Evolutionary conservation across 495 filamentous ascomycete species (phyloP), one percentile per base, ranked within the genome.

Genomic region (Penicillium paradoxum): DNA sequence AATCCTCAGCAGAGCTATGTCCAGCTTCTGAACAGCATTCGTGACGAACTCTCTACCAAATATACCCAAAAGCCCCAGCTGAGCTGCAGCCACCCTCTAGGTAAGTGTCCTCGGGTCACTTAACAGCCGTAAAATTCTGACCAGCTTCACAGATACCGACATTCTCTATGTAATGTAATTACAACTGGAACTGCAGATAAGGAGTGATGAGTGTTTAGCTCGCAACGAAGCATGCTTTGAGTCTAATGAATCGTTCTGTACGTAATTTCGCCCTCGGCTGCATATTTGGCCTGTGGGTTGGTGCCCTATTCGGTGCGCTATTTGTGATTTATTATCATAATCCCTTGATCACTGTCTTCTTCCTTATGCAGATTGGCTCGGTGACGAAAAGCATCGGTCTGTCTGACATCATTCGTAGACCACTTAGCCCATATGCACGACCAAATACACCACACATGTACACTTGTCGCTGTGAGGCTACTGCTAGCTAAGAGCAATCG

Each of bases 1-100:
- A 96, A 96, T 60, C 93, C 93, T 2, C 90, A 97, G 67, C 93
- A 97, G 78, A 96, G 91, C 74, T 97, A 97, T 64, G 89, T 97
- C 49, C 88, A 95, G 71, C 71, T 98, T 54, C 79, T 98, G 54
- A 97, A 95, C 75, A 95, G 83, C 71, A 97, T 98, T 64, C 87
- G 93, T 34, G 90, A 95, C 48, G 93, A 96, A 70, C 75, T 98
- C 56, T 75, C 88, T 50, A 82, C 81, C 30, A 92, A 92, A 67
- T 98, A 98, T 68, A 82, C 83, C 38, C 93, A 98, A 73, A 97
- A 96, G 75, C 93, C 93, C 57, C 93, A 98, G 77, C 78, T 98
- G 55, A 96, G 90, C 68, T 90, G 89, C 76, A 96, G 90, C 71
- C 93, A 98, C 73, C 93, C 93, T 46, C 75, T 98, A 76, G 88